Evolutionary conservation across 2,329 filamentous ascomycete species (phyloP).

Genomic region (Diplocarpon mali): DNA sequence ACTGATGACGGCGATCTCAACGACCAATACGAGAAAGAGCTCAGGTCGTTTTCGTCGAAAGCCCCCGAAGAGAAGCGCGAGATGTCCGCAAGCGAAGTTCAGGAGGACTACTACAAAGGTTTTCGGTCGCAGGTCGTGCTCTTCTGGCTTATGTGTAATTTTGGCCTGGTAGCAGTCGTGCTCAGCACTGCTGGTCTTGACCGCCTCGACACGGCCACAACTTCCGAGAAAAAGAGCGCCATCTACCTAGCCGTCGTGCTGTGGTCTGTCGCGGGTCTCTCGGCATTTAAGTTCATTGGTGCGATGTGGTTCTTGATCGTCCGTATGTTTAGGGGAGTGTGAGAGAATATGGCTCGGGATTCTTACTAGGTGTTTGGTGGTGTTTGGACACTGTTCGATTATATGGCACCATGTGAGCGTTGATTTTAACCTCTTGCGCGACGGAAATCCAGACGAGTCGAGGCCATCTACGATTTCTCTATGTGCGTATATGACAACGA

Average conservation of each 20-base stretch:
- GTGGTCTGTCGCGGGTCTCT: slow-evolving; percentile 28
- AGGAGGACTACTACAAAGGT: slow-evolving; percentile 97
- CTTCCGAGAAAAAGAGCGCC: slow-evolving; percentile 40
- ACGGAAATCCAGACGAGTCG: neutral
- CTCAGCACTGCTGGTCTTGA: slow-evolving; percentile 77
- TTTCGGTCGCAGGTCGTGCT: slow-evolving; percentile 88
- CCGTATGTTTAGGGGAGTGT: slow-evolving; percentile 69
- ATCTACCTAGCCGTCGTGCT: slow-evolving; percentile 28
- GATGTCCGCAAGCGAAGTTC: slow-evolving; percentile 56
- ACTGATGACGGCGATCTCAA: slow-evolving; percentile 93
- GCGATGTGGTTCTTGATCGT: slow-evolving; percentile 58
- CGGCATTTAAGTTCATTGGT: slow-evolving; percentile 27
- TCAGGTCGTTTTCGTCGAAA: slow-evolving; percentile 64
- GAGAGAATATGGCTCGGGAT: slow-evolving; percentile 2
- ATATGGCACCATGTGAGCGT: neutral
- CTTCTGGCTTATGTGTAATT: slow-evolving; percentile 94
- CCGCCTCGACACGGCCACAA: slow-evolving; percentile 54
- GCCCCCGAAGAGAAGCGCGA: slow-evolving; percentile 58
- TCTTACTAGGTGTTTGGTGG: neutral
- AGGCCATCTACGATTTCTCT: neutral
- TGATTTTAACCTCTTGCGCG: neutral
- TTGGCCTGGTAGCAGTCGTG: slow-evolving; percentile 76
- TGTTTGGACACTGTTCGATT: neutral
- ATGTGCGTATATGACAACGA: neutral
- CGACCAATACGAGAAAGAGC: slow-evolving; percentile 82